A percentile compares a stretch with the other conserved stretches of the same genome.
Evolutionary conservation across 148 eudicot genomes (phyloP).

Genomic region (Amaranthus cruentus): DNA sequence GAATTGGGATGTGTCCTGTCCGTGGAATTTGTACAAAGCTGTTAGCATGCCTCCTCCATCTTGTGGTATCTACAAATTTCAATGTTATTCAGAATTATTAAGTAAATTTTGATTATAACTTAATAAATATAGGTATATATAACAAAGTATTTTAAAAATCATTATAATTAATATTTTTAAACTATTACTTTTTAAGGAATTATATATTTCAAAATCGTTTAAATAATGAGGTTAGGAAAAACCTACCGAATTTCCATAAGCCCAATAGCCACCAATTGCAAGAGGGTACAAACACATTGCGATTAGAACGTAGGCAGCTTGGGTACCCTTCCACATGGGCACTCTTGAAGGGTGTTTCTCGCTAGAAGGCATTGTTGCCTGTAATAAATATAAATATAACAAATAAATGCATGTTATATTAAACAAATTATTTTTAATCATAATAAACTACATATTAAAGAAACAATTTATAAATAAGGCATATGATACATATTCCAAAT

Average conservation of each 20-base stretch:
- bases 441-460: no score
- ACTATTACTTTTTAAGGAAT: no score
- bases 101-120: background rate
- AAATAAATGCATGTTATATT: no score
- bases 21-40: constrained; percentile 54
- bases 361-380: constrained; percentile 90
- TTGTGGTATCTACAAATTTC: constrained; percentile 48
- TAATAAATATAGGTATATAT: no score
- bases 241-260: constrained; percentile 65
- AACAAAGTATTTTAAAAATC: background rate
- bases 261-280: constrained; percentile 87
- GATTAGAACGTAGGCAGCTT: constrained; percentile 50
- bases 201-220: no score
- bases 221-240: background rate
- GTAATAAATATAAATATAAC: constrained; percentile 7
- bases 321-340: constrained; percentile 92
- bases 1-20: constrained; percentile 36
- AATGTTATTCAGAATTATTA: background rate
- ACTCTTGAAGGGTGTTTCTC: constrained; percentile 82
- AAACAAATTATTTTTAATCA: no score
- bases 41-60: constrained; percentile 70
- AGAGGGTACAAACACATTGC: constrained; percentile 77
- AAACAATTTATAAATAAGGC: no score
- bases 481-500: no score
- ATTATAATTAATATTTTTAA: background rate